phyloP scores from a whole-genome alignment of 2,329 filamentous ascomycete genomes.

The Pseudopyrenochaeta lycopersici region DNA sequence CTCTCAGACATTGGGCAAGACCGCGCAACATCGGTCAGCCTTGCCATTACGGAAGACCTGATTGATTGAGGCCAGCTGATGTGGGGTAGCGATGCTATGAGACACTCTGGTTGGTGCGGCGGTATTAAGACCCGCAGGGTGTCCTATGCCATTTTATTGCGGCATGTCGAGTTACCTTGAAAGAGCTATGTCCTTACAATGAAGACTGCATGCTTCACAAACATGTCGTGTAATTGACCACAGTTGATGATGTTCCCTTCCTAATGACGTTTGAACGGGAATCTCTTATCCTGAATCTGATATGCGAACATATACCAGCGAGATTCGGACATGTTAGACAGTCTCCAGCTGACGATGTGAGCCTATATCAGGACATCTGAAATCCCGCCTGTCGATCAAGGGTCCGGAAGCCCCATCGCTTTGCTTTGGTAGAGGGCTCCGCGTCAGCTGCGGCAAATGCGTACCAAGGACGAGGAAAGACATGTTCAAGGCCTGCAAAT shows the following conservation, averaged over 20 bases:
- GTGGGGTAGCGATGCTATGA: constrained; percentile 28
- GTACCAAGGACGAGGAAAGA: background rate
- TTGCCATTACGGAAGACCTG: constrained; percentile 8
- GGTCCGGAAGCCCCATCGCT: background rate
- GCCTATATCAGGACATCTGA: background rate
- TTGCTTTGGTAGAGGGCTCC: background rate
- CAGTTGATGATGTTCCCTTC: background rate
- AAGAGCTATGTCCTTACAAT: background rate
- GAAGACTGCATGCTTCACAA: constrained; percentile 1
- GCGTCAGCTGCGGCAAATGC: background rate
- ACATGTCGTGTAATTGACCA: constrained; percentile 1
- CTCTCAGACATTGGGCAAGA: constrained; percentile 21
- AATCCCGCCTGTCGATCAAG: background rate
- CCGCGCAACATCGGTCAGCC: constrained; percentile 12
- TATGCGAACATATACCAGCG: background rate
- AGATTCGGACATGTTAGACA: too few species aligned
- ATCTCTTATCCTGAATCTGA: background rate
- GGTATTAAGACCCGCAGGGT: constrained; percentile 26
- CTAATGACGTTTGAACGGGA: background rate
- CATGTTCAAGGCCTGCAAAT: constrained; percentile 5
- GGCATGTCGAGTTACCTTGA: constrained; percentile 16
- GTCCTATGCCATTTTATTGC: constrained; percentile 13
- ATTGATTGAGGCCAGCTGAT: constrained; percentile 20
- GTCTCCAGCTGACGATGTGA: background rate
- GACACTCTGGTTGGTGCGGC: constrained; percentile 29